Evolutionary conservation across 495 filamentous ascomycete species (phyloP).

Genomic region (Penicillium paradoxum): DNA sequence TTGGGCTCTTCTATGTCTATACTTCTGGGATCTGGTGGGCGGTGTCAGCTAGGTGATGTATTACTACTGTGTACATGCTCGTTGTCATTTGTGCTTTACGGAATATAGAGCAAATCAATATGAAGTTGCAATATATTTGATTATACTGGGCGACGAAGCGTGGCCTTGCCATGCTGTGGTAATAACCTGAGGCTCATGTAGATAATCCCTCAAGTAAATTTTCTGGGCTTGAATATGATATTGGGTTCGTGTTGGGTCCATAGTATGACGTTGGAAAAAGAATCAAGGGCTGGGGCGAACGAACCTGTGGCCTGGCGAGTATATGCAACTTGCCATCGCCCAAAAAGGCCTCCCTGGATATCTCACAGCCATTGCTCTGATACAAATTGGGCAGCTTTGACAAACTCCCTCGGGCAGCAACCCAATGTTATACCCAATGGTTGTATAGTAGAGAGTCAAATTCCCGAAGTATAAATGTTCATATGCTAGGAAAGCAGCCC

Average conservation of each 20-base stretch:
- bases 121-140: conserved; percentile 10
- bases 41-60: conserved; percentile 23
- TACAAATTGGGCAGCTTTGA: neutral
- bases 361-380: neutral
- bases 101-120: conserved; percentile 21
- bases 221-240: neutral
- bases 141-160: no score
- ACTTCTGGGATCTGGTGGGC: neutral
- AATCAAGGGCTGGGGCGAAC: neutral
- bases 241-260: neutral
- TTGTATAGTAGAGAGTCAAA: neutral
- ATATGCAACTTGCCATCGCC: neutral
- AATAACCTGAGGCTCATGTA: neutral
- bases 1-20: neutral
- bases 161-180: no score
- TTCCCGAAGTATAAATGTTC: neutral
- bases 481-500: no score
- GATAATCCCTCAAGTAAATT: neutral
- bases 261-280: neutral
- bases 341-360: neutral
- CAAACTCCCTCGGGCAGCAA: neutral
- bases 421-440: neutral
- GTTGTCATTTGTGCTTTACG: conserved; percentile 17
- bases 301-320: neutral
- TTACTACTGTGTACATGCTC: conserved; percentile 36